Evolutionary conservation across 331 rosid genomes (phyloP).

Genomic region (Malus hybrid): DNA sequence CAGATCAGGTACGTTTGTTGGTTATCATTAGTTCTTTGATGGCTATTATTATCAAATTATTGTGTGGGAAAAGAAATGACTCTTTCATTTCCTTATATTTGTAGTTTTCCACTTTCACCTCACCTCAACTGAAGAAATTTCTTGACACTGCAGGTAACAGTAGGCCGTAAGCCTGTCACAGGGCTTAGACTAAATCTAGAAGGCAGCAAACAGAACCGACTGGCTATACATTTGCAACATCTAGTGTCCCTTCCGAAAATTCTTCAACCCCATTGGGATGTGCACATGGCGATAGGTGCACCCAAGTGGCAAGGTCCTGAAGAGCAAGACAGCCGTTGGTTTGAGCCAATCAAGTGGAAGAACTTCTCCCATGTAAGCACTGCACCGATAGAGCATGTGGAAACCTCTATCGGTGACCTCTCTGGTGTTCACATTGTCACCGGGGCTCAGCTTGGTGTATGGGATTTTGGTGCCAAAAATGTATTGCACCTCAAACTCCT

Average conservation of each 20-base stretch:
- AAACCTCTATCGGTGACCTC: slow-evolving; percentile 86
- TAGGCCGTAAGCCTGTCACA: slow-evolving; percentile 93
- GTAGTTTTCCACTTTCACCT: background rate
- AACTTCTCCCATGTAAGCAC: slow-evolving; percentile 69
- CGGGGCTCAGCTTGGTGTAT: slow-evolving; percentile 95
- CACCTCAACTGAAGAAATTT: background rate
- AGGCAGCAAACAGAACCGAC: slow-evolving; percentile 83
- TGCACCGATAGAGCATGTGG: slow-evolving; percentile 86
- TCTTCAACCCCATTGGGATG: slow-evolving; percentile 95
- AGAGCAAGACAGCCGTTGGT: background rate
- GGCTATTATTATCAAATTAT: background rate
- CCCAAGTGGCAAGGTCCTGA: slow-evolving; percentile 98
- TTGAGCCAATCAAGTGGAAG: no score
- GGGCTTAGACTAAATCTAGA: slow-evolving; percentile 88
- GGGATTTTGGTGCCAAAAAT: slow-evolving; percentile 96
- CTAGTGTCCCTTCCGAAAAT: slow-evolving; percentile 87
- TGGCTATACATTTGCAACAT: slow-evolving; percentile 87
- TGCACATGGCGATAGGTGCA: slow-evolving; percentile 94
- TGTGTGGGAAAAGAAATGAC: background rate
- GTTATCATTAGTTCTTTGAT: slow-evolving; percentile 7
- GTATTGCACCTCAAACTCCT: slow-evolving; percentile 91
- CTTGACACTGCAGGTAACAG: slow-evolving; percentile 68
- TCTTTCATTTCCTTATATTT: background rate
- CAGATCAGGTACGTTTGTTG: slow-evolving; percentile 67
- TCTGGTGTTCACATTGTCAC: slow-evolving; percentile 97